Evolutionary conservation across 1,139 yeast genomes (phyloP).

Genomic region (Saccharomycopsis crataegensis): DNA sequence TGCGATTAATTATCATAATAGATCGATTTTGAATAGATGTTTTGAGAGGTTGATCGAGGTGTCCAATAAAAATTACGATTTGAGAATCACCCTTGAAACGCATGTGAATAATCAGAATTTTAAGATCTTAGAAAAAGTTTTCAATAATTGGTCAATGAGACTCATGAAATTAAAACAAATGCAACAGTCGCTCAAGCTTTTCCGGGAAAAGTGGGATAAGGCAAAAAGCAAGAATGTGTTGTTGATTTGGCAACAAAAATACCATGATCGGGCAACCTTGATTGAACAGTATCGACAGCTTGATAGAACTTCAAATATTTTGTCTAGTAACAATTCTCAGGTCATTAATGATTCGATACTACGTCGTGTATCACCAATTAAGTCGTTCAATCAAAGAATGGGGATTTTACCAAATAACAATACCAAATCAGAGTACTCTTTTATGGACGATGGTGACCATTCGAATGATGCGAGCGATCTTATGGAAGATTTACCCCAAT

Average conservation of each 20-base stretch:
- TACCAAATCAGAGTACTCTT: background rate
- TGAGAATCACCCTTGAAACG: slow-evolving; percentile 5
- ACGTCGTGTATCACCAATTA: slow-evolving; percentile 13
- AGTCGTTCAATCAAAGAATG: slow-evolving; percentile 8
- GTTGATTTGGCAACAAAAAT: slow-evolving; percentile 12
- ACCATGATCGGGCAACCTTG: background rate
- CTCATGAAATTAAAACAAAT: slow-evolving; percentile 13
- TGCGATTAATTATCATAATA: slow-evolving; percentile 1
- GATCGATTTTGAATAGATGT: background rate
- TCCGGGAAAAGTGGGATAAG: slow-evolving; percentile 10
- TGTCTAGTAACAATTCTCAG: background rate
- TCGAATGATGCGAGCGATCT: background rate
- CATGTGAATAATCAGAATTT: slow-evolving; percentile 5
- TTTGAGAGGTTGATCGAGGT: slow-evolving; percentile 5
- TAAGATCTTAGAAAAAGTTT: background rate
- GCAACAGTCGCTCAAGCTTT: slow-evolving; percentile 6
- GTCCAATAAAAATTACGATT: slow-evolving; percentile 12
- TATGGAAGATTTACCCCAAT: slow-evolving; percentile 5
- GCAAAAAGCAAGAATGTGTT: slow-evolving; percentile 9
- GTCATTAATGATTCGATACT: background rate
- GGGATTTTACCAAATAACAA: background rate
- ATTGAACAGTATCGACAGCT: too few species aligned
- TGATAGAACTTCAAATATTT: background rate
- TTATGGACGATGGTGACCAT: background rate
- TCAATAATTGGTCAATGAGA: slow-evolving; percentile 14